Conservation (phyloP, 202 grass and related monocot species). For the Dendrocalamus latiflorus region DNA sequence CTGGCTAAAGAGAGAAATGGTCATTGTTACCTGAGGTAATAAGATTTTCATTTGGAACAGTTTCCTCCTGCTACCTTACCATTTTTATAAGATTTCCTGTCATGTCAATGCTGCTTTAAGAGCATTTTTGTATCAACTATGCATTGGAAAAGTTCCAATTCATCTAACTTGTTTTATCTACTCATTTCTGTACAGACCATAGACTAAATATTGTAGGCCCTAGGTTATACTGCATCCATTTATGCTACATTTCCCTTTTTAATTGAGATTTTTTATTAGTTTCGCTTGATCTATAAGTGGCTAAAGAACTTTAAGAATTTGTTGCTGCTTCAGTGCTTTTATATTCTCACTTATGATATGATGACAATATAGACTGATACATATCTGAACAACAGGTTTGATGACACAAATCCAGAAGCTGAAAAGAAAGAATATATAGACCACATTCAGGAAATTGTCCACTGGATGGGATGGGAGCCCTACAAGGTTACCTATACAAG, state of each 20-base stretch:
- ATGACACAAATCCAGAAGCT: slow-evolving; percentile 98
- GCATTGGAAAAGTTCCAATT: neutral
- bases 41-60: neutral
- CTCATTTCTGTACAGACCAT: neutral
- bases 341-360: neutral
- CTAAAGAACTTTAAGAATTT: neutral
- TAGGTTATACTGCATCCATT: neutral
- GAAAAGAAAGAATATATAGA: slow-evolving; percentile 98
- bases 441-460: slow-evolving; percentile 87
- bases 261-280: neutral
- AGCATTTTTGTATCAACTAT: neutral
- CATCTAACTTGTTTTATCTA: neutral
- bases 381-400: slow-evolving; percentile 61
- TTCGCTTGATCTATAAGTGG: neutral
- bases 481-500: slow-evolving; percentile 94
- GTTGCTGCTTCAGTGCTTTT: neutral
- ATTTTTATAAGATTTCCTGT: neutral
- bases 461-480: slow-evolving; percentile 92
- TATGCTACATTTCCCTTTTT: neutral
- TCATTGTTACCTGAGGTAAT: slow-evolving; percentile 89
- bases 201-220: neutral
- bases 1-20: slow-evolving; percentile 90
- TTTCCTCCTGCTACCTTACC: neutral
- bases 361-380: neutral
- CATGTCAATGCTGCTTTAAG: slow-evolving; percentile 1